A percentile compares a stretch with the other conserved stretches of the same genome.
Conservation (phyloP, 305 asterid genomes). For the Solanum hybrid region DNA sequence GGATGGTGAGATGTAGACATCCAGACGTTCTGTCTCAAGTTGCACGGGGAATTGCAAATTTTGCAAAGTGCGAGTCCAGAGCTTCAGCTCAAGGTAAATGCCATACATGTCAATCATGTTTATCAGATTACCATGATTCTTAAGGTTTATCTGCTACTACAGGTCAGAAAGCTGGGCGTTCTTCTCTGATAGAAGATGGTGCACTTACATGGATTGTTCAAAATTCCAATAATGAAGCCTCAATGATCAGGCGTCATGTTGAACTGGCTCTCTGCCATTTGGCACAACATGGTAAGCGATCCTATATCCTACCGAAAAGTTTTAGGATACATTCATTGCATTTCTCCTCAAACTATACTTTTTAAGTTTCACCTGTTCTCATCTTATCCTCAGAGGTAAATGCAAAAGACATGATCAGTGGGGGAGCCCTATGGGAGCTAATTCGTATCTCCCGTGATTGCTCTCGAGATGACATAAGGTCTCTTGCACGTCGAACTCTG, state of each 20-base stretch:
- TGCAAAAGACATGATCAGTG: constrained; percentile 70
- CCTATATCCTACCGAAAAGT: not conserved
- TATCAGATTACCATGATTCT: not conserved
- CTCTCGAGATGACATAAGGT: constrained; percentile 81
- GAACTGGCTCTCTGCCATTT: constrained; percentile 98
- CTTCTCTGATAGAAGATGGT: constrained; percentile 82
- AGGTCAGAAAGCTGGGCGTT: constrained; percentile 65
- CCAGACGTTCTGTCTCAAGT: constrained; percentile 95
- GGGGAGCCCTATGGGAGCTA: constrained; percentile 99
- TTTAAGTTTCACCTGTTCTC: not conserved
- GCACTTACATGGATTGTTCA: constrained; percentile 93
- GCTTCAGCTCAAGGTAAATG: constrained; percentile 67
- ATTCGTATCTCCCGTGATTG: constrained; percentile 95
- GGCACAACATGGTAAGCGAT: constrained; percentile 41
- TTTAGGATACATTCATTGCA: not conserved
- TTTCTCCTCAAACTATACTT: not conserved
- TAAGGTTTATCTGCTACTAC: constrained; percentile 2
- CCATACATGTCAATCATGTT: not conserved
- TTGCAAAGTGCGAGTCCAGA: constrained; percentile 94
- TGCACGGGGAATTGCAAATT: constrained; percentile 98
- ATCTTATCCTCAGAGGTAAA: constrained; percentile 55
- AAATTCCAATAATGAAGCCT: constrained; percentile 89
- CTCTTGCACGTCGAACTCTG: constrained; percentile 85
- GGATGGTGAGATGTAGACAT: constrained; percentile 94
- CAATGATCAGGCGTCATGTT: constrained; percentile 81